phyloP scores from a whole-genome alignment of 2,329 filamentous ascomycete genomes.

The Aspergillus sp. region DNA sequence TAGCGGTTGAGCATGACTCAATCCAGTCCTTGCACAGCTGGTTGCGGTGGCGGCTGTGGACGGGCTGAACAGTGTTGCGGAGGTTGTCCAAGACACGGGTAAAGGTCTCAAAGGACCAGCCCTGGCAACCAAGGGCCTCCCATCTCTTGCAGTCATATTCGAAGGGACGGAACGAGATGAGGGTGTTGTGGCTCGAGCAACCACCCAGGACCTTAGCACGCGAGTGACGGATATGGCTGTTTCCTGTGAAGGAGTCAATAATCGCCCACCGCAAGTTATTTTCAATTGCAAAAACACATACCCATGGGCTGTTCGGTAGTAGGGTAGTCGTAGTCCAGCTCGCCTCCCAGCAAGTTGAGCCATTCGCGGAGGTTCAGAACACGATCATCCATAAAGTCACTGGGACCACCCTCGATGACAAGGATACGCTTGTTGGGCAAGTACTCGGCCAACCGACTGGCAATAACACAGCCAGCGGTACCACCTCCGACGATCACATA shows the following conservation, averaged over 20 bases:
- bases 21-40: conserved; percentile 92
- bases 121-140: conserved; percentile 74
- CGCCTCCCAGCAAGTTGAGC: conserved; percentile 76
- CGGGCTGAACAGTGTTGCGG: conserved; percentile 84
- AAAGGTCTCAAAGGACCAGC: conserved; percentile 83
- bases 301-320: conserved; percentile 83
- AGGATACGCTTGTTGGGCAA: conserved; percentile 77
- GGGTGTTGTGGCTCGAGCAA: conserved; percentile 89
- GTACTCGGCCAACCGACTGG: conserved; percentile 74
- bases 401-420: conserved; percentile 82
- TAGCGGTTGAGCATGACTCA: conserved; percentile 68
- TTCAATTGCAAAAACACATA: conserved; percentile 26
- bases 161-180: conserved; percentile 89
- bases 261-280: too few species aligned
- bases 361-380: conserved; percentile 84
- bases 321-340: conserved; percentile 87
- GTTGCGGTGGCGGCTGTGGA: conserved; percentile 79
- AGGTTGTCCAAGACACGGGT: conserved; percentile 77
- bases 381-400: conserved; percentile 81
- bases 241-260: conserved; percentile 50
- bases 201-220: conserved; percentile 88
- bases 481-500: conserved; percentile 83
- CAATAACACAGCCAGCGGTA: conserved; percentile 81
- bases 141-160: conserved; percentile 82
- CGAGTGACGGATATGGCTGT: conserved; percentile 87